phyloP scores from a whole-genome alignment of 768 basidiomycete species.

The Clathrus columnatus region DNA sequence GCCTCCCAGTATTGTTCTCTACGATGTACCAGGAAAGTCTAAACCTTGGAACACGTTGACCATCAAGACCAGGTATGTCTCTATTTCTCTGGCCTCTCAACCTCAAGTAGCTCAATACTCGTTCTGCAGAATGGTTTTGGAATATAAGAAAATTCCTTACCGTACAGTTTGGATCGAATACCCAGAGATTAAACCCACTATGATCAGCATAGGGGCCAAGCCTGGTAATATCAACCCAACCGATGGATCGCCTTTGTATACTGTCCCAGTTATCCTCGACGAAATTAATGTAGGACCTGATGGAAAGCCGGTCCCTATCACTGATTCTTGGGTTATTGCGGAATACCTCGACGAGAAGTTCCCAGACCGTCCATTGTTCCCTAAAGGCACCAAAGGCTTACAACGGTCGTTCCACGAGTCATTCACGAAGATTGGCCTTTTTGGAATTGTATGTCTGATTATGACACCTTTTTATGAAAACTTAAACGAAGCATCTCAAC shows the following conservation, averaged over 20 bases:
- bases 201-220: slow-evolving; percentile 12
- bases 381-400: slow-evolving; percentile 28
- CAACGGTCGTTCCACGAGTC: slow-evolving; percentile 28
- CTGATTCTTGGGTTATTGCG: slow-evolving; percentile 40
- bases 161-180: slow-evolving; percentile 23
- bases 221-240: slow-evolving; percentile 22
- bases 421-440: slow-evolving; percentile 20
- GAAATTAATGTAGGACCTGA: slow-evolving; percentile 26
- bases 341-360: slow-evolving; percentile 43
- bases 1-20: too few relatives aligned
- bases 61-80: too few relatives aligned
- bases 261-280: slow-evolving; percentile 44
- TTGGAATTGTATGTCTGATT: slow-evolving; percentile 53
- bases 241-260: slow-evolving; percentile 44
- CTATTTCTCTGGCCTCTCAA: too few relatives aligned
- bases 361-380: slow-evolving; percentile 34
- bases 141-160: slow-evolving; percentile 34
- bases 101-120: too few relatives aligned
- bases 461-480: slow-evolving; percentile 30
- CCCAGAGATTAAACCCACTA: slow-evolving; percentile 16
- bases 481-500: neutral
- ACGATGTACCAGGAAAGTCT: too few relatives aligned
- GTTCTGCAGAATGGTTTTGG: too few relatives aligned
- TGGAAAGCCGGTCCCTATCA: slow-evolving; percentile 27
- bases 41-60: too few relatives aligned